Base-by-base conservation (phyloP, 1,284 basidiomycete species). In the Rhodotorula sp. region DNA sequence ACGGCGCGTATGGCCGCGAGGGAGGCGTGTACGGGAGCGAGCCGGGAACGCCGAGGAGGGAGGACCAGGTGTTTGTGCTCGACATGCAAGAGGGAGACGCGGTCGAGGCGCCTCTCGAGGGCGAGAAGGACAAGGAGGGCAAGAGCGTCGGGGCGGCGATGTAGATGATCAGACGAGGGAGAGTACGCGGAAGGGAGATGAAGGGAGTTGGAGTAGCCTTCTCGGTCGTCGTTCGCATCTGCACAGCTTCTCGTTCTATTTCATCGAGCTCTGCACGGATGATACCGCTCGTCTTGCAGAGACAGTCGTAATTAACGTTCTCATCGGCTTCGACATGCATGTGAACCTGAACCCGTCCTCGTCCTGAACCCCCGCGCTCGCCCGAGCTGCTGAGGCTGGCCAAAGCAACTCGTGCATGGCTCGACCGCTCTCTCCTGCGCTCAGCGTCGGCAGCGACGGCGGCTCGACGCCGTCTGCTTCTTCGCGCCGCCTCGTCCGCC, bases 41-140 rank as follows among this genome's bases (percentile, higher is more conserved):
- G 27, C 27, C 54, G 21, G 63, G 46, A 2, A 25, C 54, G 46
- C 46, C 46, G 46, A 34, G 23, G 54, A n/a, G 42, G 4, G 56
- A 57, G 23, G 64, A 66, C 34, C 42, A 48, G 25, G 70, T 71
- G 17, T 71, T 71, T 48, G 66, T 71, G 27, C n/a, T 71, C 9
- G 14, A 54, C 13, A 67, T 71, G 48, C 55, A 48, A 10, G 70
- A 67, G 48, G 55, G 52, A 44, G 66, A 63, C 52, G 49, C 42
- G n/a, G 45, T 50, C 17, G 34, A 56, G 25, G 42, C 27, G 17
- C 42, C 25, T 7, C 17, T 21, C 3, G 25, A 4, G n/a, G 50
- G 21, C n/a, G 54, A 45, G 27, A 57, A 45, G 53, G 27, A 25
- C 7, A 41, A 62, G 46, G 25, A 27, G 44, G 56, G 14, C 42